These are phyloP conservation scores for Pyricularia sp. DNA, from an alignment of 2,329 filamentous ascomycete genomes.

Conservation along the genomic window DNA sequence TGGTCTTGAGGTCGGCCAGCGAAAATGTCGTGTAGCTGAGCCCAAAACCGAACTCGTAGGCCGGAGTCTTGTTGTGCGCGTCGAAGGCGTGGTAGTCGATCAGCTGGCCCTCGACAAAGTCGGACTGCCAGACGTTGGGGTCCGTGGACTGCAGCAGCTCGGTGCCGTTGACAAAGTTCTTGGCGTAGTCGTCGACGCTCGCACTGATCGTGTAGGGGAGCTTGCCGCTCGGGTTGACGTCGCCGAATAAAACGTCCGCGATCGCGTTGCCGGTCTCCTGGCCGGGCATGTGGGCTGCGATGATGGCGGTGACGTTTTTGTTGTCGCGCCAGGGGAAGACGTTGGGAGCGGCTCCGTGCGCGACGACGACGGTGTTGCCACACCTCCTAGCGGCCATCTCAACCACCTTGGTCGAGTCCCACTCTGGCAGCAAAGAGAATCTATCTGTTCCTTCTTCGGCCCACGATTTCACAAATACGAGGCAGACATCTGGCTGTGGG, in stretches of 20 bases:
- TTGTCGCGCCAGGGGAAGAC: conserved; percentile 47
- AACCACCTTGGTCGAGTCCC: conserved; percentile 39
- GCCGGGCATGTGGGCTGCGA: conserved; percentile 51
- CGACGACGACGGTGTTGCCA: conserved; percentile 40
- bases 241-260: conserved; percentile 52
- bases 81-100: conserved; percentile 62
- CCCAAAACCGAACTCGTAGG: conserved; percentile 58
- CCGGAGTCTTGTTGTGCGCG: conserved; percentile 44
- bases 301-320: conserved; percentile 51
- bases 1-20: not conserved
- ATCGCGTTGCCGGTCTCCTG: conserved; percentile 53
- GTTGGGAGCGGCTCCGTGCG: conserved; percentile 54
- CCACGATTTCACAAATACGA: conserved; percentile 18
- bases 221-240: conserved; percentile 49
- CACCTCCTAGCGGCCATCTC: conserved; percentile 33
- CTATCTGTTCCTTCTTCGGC: conserved; percentile 63
- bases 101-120: conserved; percentile 54
- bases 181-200: conserved; percentile 37
- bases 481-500: not conserved
- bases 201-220: conserved; percentile 58
- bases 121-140: conserved; percentile 27
- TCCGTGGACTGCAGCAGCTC: conserved; percentile 20
- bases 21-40: conserved; percentile 50
- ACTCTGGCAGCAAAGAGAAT: conserved; percentile 59
- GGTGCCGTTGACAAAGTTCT: conserved; percentile 24